Evolutionary conservation across 495 filamentous ascomycete genomes (phyloP).

Genomic region (Penicillium coprophilum): DNA sequence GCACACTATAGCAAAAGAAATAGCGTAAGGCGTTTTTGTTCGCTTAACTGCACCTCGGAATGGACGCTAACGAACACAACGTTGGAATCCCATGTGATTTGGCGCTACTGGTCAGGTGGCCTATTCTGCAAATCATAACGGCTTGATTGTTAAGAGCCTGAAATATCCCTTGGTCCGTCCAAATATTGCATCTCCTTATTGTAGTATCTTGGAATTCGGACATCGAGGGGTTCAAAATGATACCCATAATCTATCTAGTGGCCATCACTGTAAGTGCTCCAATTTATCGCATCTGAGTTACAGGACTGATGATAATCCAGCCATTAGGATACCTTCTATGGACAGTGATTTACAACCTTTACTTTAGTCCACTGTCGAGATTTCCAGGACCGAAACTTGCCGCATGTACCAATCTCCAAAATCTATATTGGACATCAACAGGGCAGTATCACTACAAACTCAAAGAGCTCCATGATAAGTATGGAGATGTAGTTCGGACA

Average conservation of each 20-base stretch:
- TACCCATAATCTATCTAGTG: not conserved
- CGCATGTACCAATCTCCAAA: slow-evolving; percentile 41
- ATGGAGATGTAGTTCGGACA: slow-evolving; percentile 49
- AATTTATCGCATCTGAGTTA: not conserved
- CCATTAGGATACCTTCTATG: slow-evolving; percentile 7
- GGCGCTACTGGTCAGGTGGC: not conserved
- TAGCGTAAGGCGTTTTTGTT: not conserved
- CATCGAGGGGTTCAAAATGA: not conserved
- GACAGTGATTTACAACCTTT: slow-evolving; percentile 44
- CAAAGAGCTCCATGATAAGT: slow-evolving; percentile 41
- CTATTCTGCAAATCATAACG: not conserved
- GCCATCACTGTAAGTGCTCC: not conserved
- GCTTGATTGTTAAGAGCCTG: not conserved
- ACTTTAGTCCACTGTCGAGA: slow-evolving; percentile 39
- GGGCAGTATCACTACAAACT: slow-evolving; percentile 42
- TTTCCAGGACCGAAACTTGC: slow-evolving; percentile 54
- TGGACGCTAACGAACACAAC: not conserved
- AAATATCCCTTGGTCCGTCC: not conserved
- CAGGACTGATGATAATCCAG: slow-evolving; percentile 1
- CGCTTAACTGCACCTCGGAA: not conserved
- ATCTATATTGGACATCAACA: slow-evolving; percentile 30
- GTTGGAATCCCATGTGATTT: not conserved
- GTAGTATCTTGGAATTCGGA: not conserved
- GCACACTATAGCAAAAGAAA: not conserved
- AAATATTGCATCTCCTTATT: not conserved